Conservation (phyloP, 345 rosid species). For the Bruguiera gymnorhiza region DNA sequence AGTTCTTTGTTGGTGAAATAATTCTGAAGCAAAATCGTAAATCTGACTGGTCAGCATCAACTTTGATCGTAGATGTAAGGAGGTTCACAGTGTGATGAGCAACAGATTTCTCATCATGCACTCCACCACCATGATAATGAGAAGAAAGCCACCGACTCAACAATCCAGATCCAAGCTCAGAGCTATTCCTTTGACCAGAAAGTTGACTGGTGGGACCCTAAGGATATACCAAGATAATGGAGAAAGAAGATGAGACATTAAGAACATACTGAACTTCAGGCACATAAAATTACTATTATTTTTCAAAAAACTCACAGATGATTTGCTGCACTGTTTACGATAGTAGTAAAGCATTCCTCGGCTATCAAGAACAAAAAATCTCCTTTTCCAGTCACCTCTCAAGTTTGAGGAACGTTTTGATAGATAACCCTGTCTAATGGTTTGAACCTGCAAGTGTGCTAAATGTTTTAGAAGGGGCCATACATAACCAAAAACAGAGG, state of each 20-base stretch:
- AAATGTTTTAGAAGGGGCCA: constrained; percentile 7
- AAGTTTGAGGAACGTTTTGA: constrained; percentile 93
- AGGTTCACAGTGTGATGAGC: constrained; percentile 99
- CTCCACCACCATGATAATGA: constrained; percentile 77
- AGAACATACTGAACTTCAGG: constrained; percentile 10
- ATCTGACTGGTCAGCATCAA: constrained; percentile 95
- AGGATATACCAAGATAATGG: constrained; percentile 10
- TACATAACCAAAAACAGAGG: constrained; percentile 9
- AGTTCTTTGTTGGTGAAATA: constrained; percentile 94
- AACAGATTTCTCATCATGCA: constrained; percentile 96
- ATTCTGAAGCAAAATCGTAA: constrained; percentile 98
- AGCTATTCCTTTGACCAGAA: constrained; percentile 86
- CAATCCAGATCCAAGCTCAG: constrained; percentile 95
- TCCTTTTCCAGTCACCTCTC: constrained; percentile 99
- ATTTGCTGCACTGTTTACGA: constrained; percentile 80
- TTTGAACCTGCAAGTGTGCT: constrained; percentile 67
- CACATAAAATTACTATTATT: not conserved
- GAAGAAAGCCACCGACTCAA: constrained; percentile 97
- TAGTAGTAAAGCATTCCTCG: constrained; percentile 98
- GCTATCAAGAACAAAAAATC: constrained; percentile 99
- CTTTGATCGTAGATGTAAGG: constrained; percentile 97
- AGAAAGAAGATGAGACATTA: constrained; percentile 1
- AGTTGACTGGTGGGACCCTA: constrained; percentile 76
- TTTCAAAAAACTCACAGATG: constrained; percentile 66
- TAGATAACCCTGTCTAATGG: constrained; percentile 96